A percentile compares a stretch with the other conserved stretches of the same genome.
phyloP scores from a whole-genome alignment of 108 stramenopile species.

The Aurantiochytrium sp. region DNA sequence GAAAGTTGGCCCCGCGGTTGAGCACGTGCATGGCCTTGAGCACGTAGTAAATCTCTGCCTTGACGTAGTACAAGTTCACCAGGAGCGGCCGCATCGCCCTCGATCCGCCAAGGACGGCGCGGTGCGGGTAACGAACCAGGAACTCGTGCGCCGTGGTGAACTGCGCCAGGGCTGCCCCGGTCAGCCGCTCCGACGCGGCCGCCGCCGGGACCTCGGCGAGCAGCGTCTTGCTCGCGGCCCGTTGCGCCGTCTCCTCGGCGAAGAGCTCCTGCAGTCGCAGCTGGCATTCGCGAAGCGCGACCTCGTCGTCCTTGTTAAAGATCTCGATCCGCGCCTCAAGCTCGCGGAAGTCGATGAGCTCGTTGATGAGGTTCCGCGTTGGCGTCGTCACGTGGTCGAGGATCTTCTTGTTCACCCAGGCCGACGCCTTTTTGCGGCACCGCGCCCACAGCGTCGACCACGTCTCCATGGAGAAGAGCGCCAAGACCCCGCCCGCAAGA shows the following conservation, averaged over 20 bases:
- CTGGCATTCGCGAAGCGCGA: background rate
- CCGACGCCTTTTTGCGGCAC: background rate
- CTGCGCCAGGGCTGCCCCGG: background rate
- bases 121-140: background rate
- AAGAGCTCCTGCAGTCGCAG: background rate
- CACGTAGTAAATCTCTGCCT: constrained; percentile 16
- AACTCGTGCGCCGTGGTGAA: background rate
- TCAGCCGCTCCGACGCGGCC: background rate
- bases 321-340: background rate
- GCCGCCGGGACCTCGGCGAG: background rate
- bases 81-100: background rate
- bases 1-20: background rate
- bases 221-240: background rate
- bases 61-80: background rate
- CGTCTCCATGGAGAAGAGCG: background rate
- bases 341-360: constrained; percentile 10
- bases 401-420: background rate
- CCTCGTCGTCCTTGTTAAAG: background rate
- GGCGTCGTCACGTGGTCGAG: background rate
- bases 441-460: background rate
- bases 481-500: background rate
- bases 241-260: background rate
- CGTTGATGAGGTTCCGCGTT: background rate
- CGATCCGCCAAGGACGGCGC: background rate
- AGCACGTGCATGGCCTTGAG: constrained; percentile 9